Evolutionary conservation across 169 alveolate species (phyloP), one percentile per base, ranked within the genome.

Genomic region (Plasmodium gallinaceum): DNA sequence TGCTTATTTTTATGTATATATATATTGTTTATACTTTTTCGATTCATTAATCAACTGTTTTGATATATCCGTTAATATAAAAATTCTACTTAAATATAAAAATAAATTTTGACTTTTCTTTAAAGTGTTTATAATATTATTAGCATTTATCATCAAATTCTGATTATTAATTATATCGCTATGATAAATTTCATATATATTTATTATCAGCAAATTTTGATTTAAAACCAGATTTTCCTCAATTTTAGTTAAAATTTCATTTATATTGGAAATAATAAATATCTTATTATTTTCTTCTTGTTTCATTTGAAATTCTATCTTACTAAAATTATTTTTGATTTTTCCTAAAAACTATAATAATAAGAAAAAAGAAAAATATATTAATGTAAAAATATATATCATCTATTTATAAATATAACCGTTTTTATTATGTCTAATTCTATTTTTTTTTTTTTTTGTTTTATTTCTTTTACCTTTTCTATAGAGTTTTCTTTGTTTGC

Each of bases 401-500:
- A 69, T 9, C 14, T 12, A 18, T 12, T 18, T 26, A 20, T 64
- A 42, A 26, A 39, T 20, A 60, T 6, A 18, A 0, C n/a, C 7
- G 16, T n/a, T 24, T 61, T 22, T 61, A 24, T 54, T 72, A 8
- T 7, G 24, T 20, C 16, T 22, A 16, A 37, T 48, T 20, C 16
- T 10, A 14, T 43, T 45, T 9, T 0, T 8, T 46, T 46, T 14
- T 54, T 10, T 54, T 54, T 12, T 18, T 54, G 7, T 54, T 54
- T 54, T 22, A 54, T 54, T 54, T 54, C 8, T 54, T 54, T 68
- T 68, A 83, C 91, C 91, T 68, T 83, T 72, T 83, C 91, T 16
- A 83, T 83, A 24, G 91, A 66, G 39, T 83, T 83, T 61, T 83
- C 91, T 9, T 83, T 83, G 26, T 83, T 83, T 57, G 91, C 91